Base-by-base conservation (phyloP, 345 rosid genomes). In the Dovyalis caffra region DNA sequence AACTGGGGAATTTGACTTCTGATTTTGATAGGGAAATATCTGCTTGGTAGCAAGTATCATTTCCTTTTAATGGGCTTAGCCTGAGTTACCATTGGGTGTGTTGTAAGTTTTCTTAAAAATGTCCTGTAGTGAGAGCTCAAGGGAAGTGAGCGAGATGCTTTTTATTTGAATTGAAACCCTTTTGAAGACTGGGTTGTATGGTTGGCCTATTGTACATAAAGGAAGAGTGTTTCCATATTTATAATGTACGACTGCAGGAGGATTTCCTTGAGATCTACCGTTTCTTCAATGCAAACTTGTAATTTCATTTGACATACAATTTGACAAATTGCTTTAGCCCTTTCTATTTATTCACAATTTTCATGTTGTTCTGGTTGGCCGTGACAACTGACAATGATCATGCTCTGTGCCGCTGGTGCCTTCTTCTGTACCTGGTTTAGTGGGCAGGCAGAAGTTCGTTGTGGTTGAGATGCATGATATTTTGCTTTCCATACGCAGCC, bases 1-100 rank as follows among this genome's bases (percentile, higher is more conserved):
- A 66, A 81, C 86, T 18, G 98, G 99, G 65, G 99, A 95, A 81
- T 95, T 95, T 51, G 94, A 95, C 38, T 95, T 95, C 88, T 95
- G 88, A 92, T 86, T 82, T 77, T 69, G 79, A 75, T 65, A 45
- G 74, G 51, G 61, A 49, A 47, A 61, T 71, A 62, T 68, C 40
- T 40, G 57, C 31, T 65, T 60, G 70, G 65, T 72, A 69, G 69
- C 68, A 58, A 60, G 69, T 32, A 67, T 76, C 64, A 28, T 61
- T 31, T 78, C 62, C 53, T 70, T 70, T 73, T 43, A 33, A 77
- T 43, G 75, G 49, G 69, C 33, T 33, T 60, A 65, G 23, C 64
- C 71, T 40, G 37, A 64, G 75, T n/a, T 45, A 12, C 21, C 29
- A 70, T 65, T 71, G 74, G 78, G 28, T 83, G 77, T 81, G 72